Evolutionary conservation across 495 filamentous ascomycete genomes (phyloP), one percentile per base, ranked within the genome.

Genomic region (Usnea hakonensis): DNA sequence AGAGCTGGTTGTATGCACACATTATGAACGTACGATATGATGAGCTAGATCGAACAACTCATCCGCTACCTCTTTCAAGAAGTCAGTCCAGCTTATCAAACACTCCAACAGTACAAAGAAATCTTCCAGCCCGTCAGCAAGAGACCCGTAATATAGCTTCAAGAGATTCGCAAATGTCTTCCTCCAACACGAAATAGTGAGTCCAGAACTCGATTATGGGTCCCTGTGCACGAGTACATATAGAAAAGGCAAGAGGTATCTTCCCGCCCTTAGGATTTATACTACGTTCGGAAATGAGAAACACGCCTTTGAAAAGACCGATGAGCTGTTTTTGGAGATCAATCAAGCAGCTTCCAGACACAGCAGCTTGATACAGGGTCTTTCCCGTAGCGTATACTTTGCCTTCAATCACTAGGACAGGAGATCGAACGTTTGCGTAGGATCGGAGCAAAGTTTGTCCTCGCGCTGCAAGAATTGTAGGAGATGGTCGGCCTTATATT

Each of bases 261-360:
- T 64, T 67, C n/a, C n/a, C n/a, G n/a, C n/a, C n/a, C n/a, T n/a
- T n/a, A n/a, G n/a, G n/a, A n/a, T n/a, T n/a, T n/a, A n/a, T n/a
- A 19, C 35, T 40, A 32, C 26, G 26, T 38, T 37, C 36, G 26
- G 59, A 64, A 3, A 7, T 26, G 26, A 36, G 28, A 50, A 52
- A 61, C 41, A 55, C 41, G 35, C 35, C 6, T 53, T 69, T 48
- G 64, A 21, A 13, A 7, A 69, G 66, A 65, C 62, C 36, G 23
- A 5, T 28, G 5, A 71, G 69, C 36, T 71, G 26, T n/a, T 63
- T 69, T 33, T 64, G 70, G 5, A 72, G 19, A n/a, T 68, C 66
- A 36, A 61, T 35, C 70, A 65, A 66, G 41, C 59, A 70, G 61
- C 60, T 58, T 68, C 70, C 70, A 43, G 70, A 72, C 35, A 72